Conservation (phyloP, 768 basidiomycete species). For the Lactarius deliciosus region DNA sequence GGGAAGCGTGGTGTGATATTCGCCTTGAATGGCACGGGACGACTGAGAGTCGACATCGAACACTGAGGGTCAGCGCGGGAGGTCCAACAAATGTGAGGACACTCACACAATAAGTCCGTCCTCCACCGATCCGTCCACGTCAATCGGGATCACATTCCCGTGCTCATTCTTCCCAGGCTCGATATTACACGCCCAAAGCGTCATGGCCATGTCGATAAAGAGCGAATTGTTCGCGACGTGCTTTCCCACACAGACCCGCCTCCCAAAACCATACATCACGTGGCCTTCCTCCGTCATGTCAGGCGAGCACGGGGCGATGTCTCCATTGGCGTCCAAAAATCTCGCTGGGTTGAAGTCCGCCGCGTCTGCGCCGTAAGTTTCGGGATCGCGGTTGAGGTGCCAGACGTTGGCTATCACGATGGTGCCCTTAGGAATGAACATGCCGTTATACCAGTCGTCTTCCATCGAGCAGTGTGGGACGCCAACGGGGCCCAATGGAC, state of each 20-base stretch:
- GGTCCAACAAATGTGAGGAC: too few species aligned
- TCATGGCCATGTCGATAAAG: constrained; percentile 36
- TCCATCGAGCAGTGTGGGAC: constrained; percentile 28
- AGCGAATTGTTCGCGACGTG: constrained; percentile 33
- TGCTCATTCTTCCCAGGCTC: constrained; percentile 1
- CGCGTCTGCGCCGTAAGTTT: constrained; percentile 32
- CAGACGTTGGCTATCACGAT: constrained; percentile 36
- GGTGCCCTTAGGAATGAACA: constrained; percentile 39
- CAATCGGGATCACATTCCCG: constrained; percentile 1
- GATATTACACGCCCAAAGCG: constrained; percentile 34
- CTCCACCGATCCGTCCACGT: constrained; percentile 2
- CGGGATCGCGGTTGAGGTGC: constrained; percentile 31
- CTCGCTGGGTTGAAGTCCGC: constrained; percentile 31
- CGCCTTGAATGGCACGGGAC: constrained; percentile 5
- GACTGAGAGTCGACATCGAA: neutral
- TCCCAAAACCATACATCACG: constrained; percentile 34
- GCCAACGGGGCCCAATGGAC: constrained; percentile 9
- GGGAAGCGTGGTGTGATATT: constrained; percentile 6
- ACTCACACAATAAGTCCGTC: constrained; percentile 4
- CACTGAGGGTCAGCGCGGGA: neutral
- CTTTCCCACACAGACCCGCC: constrained; percentile 23
- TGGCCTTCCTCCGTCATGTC: constrained; percentile 36
- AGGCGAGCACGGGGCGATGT: constrained; percentile 20
- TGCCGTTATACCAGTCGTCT: constrained; percentile 35
- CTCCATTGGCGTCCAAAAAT: constrained; percentile 31